Base-by-base conservation (phyloP, 768 basidiomycete genomes). In the Pleurotus platypus region DNA sequence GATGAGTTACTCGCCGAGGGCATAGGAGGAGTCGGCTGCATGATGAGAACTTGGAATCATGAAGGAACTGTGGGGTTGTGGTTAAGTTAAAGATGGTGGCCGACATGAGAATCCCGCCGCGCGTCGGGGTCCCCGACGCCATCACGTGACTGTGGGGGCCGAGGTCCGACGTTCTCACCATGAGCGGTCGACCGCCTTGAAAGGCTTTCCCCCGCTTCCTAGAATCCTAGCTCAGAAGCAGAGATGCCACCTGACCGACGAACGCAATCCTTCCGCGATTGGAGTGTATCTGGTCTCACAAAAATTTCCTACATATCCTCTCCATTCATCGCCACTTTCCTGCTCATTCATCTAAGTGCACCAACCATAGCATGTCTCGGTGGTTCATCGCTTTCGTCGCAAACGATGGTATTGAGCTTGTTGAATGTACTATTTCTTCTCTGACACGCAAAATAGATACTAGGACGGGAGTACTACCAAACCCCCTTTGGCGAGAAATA, bases 401-500 rank as follows among this genome's bases (percentile, higher is more conserved):
- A 83, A 64, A 80, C 83, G 46, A 86, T 94, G 89, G 92, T 90
- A 58, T 48, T 43, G 46, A 20, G 15, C 43, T 46, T 3, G 2
- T 46, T 47, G 5, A 11, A 48, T 37, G n/a, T 9, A 35, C 18
- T 4, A 3, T 39, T 11, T 46, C 4, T 51, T 8, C 5, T 8
- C 38, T 22, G 39, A 18, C 20, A 3, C 2, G 38, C 15, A 54
- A 12, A 43, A 7, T 62, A 94, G 90, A 74, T 94, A 45, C 75
- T 95, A 11, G 90, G 91, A 8, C 74, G 92, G 54, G 92, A 92
- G 70, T 92, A 92, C 70, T 94, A 95, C 68, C 90, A 94, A 66
- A 89, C 87, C 0, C 56, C 72, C 0, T 77, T 86, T 51, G 81
- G 82, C 18, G 91, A 94, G 69, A 81, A 76, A 40, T 81, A 82